Evolutionary conservation across 257 asterid species (phyloP), one percentile per base, ranked within the genome.

Genomic region (Scutellaria minor): DNA sequence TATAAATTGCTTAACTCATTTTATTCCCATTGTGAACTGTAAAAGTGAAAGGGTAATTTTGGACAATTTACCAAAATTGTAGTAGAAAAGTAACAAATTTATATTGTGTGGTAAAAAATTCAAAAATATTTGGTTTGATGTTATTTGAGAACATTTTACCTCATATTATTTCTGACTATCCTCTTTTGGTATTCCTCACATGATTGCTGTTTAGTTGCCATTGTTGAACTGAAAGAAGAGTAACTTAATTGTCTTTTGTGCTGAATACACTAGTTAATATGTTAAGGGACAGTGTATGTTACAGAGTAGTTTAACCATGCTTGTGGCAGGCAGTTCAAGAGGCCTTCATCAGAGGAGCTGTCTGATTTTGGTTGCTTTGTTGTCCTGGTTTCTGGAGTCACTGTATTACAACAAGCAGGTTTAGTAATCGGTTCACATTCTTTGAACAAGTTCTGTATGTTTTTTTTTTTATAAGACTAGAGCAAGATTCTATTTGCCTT

Each of bases 291-390:
- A 64, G 78, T 78, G 9, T 59, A 53, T 80, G 31, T 79, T 77
- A 74, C 80, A 78, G 79, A 81, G 81, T 87, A 79, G 79, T 81
- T 85, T 82, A 83, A 87, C 88, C 88, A 75, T 84, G 84, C 77
- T 79, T 79, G 82, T 90, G 97, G 92, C 99, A 95, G 99, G 97
- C 96, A 95, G 97, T 86, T 95, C 82, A 83, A 84, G 88, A 90
- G 83, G 79, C 96, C 80, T 86, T 90, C 98, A 41, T 77, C 98
- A 51, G 92, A 90, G 58, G 97, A 92, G 86, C 83, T 95, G 44
- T 87, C 96, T 77, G 99, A 95, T 84, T 80, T 90, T 76, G 98
- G 98, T 71, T 92, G 98, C 82, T 88, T 87, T 58, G 58, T 90
- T 14, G 89, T 85, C 79, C 83, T 95, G 74, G 59, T 79, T 66